Evolutionary conservation across 2,329 filamentous ascomycete genomes (phyloP).

Genomic region (Trichoderma semiorbis): DNA sequence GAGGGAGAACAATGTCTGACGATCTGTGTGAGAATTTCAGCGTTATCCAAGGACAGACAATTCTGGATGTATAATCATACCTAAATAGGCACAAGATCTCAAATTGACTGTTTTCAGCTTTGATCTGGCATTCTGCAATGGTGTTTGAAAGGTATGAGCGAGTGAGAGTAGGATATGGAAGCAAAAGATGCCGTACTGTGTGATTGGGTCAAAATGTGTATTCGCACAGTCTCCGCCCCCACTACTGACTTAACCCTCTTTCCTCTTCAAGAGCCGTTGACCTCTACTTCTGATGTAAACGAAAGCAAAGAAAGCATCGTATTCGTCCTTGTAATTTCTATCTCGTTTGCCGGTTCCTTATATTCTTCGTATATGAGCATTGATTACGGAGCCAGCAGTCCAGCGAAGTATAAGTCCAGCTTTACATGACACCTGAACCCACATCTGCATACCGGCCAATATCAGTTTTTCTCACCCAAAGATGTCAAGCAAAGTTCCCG

Average conservation of each 20-base stretch:
- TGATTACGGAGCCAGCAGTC: not conserved
- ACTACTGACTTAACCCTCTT: not conserved
- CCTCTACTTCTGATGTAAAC: not conserved
- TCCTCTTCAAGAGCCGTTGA: not conserved
- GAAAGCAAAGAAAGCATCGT: not conserved
- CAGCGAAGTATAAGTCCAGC: not conserved
- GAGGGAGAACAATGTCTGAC: not conserved
- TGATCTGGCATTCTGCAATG: not conserved
- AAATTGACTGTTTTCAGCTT: not conserved
- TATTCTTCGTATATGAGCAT: not conserved
- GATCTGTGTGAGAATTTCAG: not conserved
- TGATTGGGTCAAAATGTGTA: not conserved
- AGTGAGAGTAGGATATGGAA: not conserved
- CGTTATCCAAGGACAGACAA: not conserved
- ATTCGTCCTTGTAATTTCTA: not conserved
- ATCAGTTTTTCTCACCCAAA: not conserved
- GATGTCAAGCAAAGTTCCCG: constrained; percentile 55
- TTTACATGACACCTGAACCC: not conserved
- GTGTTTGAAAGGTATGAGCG: not conserved
- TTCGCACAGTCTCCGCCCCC: constrained; percentile 21
- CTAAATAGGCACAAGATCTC: not conserved
- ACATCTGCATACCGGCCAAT: not conserved
- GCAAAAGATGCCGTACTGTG: not conserved
- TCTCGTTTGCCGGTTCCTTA: not conserved
- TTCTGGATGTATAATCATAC: not conserved